A percentile compares a stretch with the other conserved stretches of the same genome.
Evolutionary conservation across 176 grass and related monocot species (phyloP).

Genomic region (Dendrocalamus sinicus): DNA sequence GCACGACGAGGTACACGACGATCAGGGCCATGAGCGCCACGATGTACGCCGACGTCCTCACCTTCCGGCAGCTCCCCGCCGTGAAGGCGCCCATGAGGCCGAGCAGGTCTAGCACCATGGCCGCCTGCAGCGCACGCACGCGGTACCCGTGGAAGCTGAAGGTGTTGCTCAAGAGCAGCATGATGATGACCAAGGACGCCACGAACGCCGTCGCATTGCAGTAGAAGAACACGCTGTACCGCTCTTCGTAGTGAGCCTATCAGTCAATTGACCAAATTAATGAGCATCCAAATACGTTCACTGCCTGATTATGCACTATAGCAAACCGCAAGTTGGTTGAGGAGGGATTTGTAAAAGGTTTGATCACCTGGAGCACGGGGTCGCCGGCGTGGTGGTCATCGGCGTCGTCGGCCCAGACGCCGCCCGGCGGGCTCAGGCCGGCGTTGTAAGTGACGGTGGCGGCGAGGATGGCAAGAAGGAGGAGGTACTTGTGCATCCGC

Average conservation of each 20-base stretch:
- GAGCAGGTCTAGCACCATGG: slow-evolving; percentile 45
- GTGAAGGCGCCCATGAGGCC: slow-evolving; percentile 47
- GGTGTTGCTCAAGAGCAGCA: slow-evolving; percentile 46
- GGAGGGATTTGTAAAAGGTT: not conserved
- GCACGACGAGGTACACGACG: slow-evolving; percentile 1
- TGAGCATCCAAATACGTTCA: no score
- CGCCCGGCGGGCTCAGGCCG: slow-evolving; percentile 37
- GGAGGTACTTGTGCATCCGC: slow-evolving; percentile 42
- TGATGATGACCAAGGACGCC: slow-evolving; percentile 51
- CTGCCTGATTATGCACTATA: not conserved
- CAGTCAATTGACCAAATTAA: no score
- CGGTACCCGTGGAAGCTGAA: slow-evolving; percentile 31
- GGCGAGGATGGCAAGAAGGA: slow-evolving; percentile 44
- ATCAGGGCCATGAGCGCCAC: slow-evolving; percentile 9
- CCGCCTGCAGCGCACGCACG: slow-evolving; percentile 26
- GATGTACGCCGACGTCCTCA: slow-evolving; percentile 35
- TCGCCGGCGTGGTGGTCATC: slow-evolving; percentile 3
- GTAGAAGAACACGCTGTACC: slow-evolving; percentile 48
- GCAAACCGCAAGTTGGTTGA: no score
- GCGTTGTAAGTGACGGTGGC: slow-evolving; percentile 41
- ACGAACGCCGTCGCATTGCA: slow-evolving; percentile 56
- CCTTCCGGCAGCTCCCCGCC: slow-evolving; percentile 26
- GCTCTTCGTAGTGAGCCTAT: not conserved
- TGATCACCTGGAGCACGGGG: slow-evolving; percentile 2
- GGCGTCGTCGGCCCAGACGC: slow-evolving; percentile 42